Evolutionary conservation across 1,284 basidiomycete genomes (phyloP).

Genomic region (Cystobasidium slooffiae): DNA sequence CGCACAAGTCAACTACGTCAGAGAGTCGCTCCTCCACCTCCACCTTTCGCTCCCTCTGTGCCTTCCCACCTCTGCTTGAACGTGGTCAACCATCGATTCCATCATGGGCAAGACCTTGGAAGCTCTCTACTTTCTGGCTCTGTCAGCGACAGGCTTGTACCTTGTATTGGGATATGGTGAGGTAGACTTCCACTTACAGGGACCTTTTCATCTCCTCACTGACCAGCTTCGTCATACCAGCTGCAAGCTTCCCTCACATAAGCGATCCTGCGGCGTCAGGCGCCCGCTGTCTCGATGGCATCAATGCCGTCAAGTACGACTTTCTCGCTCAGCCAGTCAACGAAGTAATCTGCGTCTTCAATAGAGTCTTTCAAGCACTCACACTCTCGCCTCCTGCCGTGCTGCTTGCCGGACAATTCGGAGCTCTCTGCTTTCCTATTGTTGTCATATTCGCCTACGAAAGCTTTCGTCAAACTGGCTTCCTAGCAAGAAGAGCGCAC

Average conservation of each 20-base stretch:
- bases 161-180: slow-evolving; percentile 16
- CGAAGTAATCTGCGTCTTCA: slow-evolving; percentile 29
- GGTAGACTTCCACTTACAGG: neutral
- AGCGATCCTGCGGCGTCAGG: slow-evolving; percentile 6
- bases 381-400: slow-evolving; percentile 1
- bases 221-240: neutral
- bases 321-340: slow-evolving; percentile 26
- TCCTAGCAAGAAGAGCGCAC: slow-evolving; percentile 28
- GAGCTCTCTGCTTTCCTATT: slow-evolving; percentile 14
- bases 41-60: neutral
- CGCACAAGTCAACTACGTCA: too few relatives aligned
- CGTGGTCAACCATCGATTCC: neutral
- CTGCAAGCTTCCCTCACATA: slow-evolving; percentile 19
- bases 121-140: slow-evolving; percentile 22
- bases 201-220: neutral
- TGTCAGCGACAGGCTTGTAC: slow-evolving; percentile 18
- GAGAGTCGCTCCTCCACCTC: neutral
- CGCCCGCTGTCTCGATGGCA: neutral
- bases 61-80: neutral
- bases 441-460: slow-evolving; percentile 30
- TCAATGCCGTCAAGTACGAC: slow-evolving; percentile 10
- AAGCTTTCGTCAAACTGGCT: slow-evolving; percentile 25
- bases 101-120: slow-evolving; percentile 26
- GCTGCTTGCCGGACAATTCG: slow-evolving; percentile 29
- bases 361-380: slow-evolving; percentile 28